Percentiles rank a stretch among this genome's conserved stretches.
Conservation (phyloP, 768 basidiomycete genomes). For the Udeniomyces megalosporus region DNA sequence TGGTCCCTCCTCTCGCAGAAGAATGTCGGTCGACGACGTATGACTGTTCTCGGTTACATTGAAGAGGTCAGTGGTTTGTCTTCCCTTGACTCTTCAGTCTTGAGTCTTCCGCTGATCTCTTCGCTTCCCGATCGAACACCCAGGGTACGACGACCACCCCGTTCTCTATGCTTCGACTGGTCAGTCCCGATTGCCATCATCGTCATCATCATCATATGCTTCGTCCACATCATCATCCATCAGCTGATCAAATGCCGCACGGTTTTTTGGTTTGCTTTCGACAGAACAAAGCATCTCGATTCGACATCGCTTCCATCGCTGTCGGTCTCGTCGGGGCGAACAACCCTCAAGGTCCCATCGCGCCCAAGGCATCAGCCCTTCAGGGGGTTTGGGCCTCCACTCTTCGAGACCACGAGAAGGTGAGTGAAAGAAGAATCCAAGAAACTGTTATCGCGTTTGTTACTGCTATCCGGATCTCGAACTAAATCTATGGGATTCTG, state of each 20-base stretch:
- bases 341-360: conserved; percentile 24
- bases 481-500: too few relatives aligned
- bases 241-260: background rate
- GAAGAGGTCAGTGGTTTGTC: conserved; percentile 25
- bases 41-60: conserved; percentile 23
- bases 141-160: conserved; percentile 4
- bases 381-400: conserved; percentile 47
- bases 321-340: conserved; percentile 23
- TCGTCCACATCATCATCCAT: too few relatives aligned
- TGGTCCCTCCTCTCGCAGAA: conserved; percentile 20
- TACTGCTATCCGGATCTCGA: too few relatives aligned
- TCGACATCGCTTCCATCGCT: conserved; percentile 28
- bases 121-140: background rate
- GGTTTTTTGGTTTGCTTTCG: background rate
- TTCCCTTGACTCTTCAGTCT: conserved; percentile 43
- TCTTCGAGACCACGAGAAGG: conserved; percentile 42
- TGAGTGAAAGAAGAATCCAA: background rate
- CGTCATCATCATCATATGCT: background rate
- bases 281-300: conserved; percentile 27
- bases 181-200: too few relatives aligned
- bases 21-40: conserved; percentile 23
- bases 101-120: background rate
- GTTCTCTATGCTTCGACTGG: conserved; percentile 32
- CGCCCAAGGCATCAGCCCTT: conserved; percentile 43
- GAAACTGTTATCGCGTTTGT: too few relatives aligned